Evolutionary conservation across 257 asterid species (phyloP), one percentile per base, ranked within the genome.

Genomic region (Rehmannia glutinosa): DNA sequence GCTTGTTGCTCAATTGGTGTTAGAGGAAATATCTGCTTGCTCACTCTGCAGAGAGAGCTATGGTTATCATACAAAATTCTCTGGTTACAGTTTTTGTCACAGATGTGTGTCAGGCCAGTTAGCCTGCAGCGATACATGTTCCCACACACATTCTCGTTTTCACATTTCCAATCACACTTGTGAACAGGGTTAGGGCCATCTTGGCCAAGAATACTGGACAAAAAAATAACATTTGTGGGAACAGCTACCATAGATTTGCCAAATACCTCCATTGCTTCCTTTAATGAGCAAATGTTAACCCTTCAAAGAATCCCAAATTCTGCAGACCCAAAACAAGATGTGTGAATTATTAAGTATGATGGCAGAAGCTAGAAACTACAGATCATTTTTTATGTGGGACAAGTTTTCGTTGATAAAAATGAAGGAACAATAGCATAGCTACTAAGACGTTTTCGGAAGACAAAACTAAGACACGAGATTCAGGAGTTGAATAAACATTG

Each of bases 41-140:
- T 90, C 75, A 82, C 97, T 76, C 95, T 78, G 89, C 96, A 90
- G 50, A 90, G 96, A 75, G 97, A 84, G 84, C 84, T 84, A 72
- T 86, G 95, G 75, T 87, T 90, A 86, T 90, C 97, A 70, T 87
- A 90, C 79, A 87, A 72, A 73, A 90, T 90, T 81, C 95, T 83
- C 86, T 90, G 97, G 88, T 80, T 87, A 86, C 97, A 90, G 83
- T 90, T 90, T 84, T 78, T 87, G 96, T 90, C 97, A 67, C 97
- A 87, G 65, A 90, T 82, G 85, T 90, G 97, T 13, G 86, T 86
- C 87, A 81, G 76, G 20, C 92, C 90, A 63, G 97, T 90, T 78
- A 90, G 81, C 71, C 76, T 80, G 97, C 97, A 87, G 75, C 96
- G 88, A 59, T 79, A 90, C 87, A 90, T 84, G 79, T 90, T 90